These are phyloP conservation scores for Pleurotus tuoliensis DNA, from an alignment of 768 basidiomycete species.

Conservation along the genomic window DNA sequence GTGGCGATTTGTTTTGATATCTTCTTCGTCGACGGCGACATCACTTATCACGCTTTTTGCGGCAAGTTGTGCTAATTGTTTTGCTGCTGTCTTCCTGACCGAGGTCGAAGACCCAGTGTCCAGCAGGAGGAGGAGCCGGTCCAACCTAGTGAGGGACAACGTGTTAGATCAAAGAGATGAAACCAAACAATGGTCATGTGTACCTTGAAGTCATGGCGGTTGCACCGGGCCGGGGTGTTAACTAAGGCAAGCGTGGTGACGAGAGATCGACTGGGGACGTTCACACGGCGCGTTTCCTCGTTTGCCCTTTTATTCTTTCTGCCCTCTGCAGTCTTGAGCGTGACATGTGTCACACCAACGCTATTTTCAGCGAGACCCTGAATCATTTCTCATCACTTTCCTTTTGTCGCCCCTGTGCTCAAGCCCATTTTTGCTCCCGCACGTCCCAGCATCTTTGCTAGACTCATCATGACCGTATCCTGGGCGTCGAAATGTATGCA, in stretches of 20 bases:
- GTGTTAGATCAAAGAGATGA: background rate
- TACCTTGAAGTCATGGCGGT: conserved; percentile 78
- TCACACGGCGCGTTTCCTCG: conserved; percentile 56
- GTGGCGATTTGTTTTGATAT: conserved; percentile 63
- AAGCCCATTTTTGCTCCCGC: background rate
- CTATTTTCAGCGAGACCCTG: conserved; percentile 7
- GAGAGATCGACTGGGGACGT: conserved; percentile 37
- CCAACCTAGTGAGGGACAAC: conserved; percentile 57
- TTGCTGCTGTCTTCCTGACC: conserved; percentile 92
- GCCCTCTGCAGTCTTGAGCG: background rate
- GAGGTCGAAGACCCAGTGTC: conserved; percentile 91
- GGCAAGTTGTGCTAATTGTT: conserved; percentile 91
- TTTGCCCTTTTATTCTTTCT: conserved; percentile 19
- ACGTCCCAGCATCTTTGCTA: background rate
- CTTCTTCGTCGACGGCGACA: conserved; percentile 77
- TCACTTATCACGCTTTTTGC: conserved; percentile 81
- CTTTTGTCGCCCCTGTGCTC: conserved; percentile 6
- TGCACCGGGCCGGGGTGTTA: conserved; percentile 47
- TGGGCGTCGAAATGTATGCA: conserved; percentile 4
- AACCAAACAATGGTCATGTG: conserved; percentile 13
- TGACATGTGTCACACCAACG: conserved; percentile 6
- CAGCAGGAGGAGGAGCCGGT: conserved; percentile 92
- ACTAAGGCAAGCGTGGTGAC: conserved; percentile 23
- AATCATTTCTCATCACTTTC: conserved; percentile 4
- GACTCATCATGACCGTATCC: background rate